Conservation (phyloP, 2,329 filamentous ascomycete genomes). For the Exophiala bonariae region DNA sequence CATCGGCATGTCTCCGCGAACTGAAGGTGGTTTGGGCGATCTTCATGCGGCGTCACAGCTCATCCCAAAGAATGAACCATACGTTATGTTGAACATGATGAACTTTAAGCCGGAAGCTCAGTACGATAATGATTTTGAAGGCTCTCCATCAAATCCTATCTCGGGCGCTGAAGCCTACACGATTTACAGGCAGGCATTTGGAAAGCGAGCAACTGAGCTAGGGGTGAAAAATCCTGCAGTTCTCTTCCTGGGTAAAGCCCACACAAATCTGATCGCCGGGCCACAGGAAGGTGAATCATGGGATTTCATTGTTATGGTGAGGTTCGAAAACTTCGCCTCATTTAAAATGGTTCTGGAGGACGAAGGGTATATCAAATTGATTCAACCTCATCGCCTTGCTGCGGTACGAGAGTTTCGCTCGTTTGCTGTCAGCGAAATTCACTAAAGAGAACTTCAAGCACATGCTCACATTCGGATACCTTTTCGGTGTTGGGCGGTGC, state of each 20-base stretch:
- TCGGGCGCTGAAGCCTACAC: constrained; percentile 7
- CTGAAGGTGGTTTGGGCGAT: constrained; percentile 7
- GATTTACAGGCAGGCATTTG: constrained; percentile 5
- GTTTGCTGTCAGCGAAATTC: constrained; percentile 8
- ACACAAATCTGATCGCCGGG: constrained; percentile 6
- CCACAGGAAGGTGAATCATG: constrained; percentile 8
- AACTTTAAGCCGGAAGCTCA: constrained; percentile 6
- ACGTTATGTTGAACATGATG: constrained; percentile 14
- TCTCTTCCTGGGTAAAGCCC: constrained; percentile 6
- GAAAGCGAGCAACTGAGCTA: constrained; percentile 2
- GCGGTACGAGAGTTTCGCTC: constrained; percentile 4
- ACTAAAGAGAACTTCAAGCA: too few species aligned
- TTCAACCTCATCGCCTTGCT: constrained; percentile 11
- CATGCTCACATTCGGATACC: too few species aligned
- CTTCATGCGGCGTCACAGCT: constrained; percentile 8
- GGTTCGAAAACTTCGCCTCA: constrained; percentile 2
- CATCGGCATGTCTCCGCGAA: too few species aligned
- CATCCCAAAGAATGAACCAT: constrained; percentile 6
- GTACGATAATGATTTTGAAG: constrained; percentile 1
- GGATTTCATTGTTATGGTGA: constrained; percentile 10
- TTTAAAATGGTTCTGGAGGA: constrained; percentile 12
- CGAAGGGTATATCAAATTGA: constrained; percentile 1
- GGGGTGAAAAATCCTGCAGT: neutral
- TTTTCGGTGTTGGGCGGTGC: too few species aligned
- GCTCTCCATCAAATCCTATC: neutral